These are phyloP conservation scores for Coemansia sp. DNA, from an alignment of 192 early-diverging fungal species.

Conservation along the genomic window DNA sequence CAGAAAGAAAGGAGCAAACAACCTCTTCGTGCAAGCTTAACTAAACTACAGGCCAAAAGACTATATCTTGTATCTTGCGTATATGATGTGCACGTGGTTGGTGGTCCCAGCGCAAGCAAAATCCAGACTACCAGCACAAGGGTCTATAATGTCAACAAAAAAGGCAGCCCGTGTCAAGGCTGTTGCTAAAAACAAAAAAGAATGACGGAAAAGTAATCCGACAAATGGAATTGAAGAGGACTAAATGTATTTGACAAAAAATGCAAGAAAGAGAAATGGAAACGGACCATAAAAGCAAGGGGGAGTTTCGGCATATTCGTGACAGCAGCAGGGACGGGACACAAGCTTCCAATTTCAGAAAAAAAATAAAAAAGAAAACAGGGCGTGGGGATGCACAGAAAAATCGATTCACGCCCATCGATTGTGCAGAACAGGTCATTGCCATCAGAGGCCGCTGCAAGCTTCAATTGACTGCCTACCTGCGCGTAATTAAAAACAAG, in stretches of 20 bases:
- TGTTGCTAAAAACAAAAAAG: background rate
- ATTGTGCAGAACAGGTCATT: too few relatives aligned
- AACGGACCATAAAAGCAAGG: background rate
- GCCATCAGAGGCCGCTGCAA: too few relatives aligned
- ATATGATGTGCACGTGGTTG: too few relatives aligned
- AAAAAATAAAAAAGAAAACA: too few relatives aligned
- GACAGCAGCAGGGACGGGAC: too few relatives aligned
- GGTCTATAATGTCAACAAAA: background rate
- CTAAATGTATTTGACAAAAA: background rate
- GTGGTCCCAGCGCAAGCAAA: background rate
- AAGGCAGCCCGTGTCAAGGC: background rate
- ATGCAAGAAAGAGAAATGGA: background rate
- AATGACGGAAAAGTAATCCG: background rate
- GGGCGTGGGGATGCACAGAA: too few relatives aligned
- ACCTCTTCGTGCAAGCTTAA: background rate
- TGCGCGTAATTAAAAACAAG: too few relatives aligned
- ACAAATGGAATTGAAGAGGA: background rate
- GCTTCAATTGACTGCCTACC: too few relatives aligned
- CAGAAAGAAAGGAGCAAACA: background rate
- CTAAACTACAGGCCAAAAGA: background rate
- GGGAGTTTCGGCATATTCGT: too few relatives aligned
- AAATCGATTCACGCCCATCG: too few relatives aligned
- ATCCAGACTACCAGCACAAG: conserved; percentile 1
- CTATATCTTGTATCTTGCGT: background rate
- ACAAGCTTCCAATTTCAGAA: too few relatives aligned